Base-by-base conservation (phyloP, 2,329 filamentous ascomycete genomes). In the Paramyrothecium sp. region DNA sequence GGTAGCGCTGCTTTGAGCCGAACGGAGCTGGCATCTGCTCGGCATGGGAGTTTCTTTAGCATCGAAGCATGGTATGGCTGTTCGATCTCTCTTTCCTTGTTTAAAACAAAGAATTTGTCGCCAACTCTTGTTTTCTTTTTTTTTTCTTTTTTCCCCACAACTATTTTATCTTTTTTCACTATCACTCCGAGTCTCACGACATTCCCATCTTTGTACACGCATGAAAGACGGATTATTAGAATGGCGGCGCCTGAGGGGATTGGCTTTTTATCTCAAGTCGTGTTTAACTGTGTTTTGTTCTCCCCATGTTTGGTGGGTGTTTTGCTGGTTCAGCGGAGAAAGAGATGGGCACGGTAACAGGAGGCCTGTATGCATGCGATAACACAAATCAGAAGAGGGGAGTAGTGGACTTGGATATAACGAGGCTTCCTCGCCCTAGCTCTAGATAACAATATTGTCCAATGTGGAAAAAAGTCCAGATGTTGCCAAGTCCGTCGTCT, bases 11-110 rank as follows among this genome's bases (percentile, higher is more conserved):
- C 38, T 53, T 53, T 46, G 50, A 56, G 58, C 62, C 60, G 58
- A 66, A 65, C 63, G 61, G 66, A 68, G 65, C 66, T 56, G 66
- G 66, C 53, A 67, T 68, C 66, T 65, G 54, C 61, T 65, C 67
- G 65, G 63, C 59, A 54, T 50, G 52, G 26, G 47, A 33, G 19
- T 30, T 21, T 50, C 46, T 53, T 49, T 56, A 51, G 52, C 57
- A 59, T 60, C 47, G 13, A 34, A 57, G 58, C 54, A 59, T 58
- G 56, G 53, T 54, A 55, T 54, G 34, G 53, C 54, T 49, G 23
- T 38, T 51, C 54, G 51, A 41, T 48, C 19, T 20, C 26, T 23
- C 54, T 49, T 61, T 19, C 38, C 47, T 49, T 56, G 46, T 49
- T 46, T 59, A 46, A 33, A 16, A 53, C 49, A 16, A 21, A 30